Conservation (phyloP, 805 yeast genomes). For the Wickerhamiella qilinensis region DNA sequence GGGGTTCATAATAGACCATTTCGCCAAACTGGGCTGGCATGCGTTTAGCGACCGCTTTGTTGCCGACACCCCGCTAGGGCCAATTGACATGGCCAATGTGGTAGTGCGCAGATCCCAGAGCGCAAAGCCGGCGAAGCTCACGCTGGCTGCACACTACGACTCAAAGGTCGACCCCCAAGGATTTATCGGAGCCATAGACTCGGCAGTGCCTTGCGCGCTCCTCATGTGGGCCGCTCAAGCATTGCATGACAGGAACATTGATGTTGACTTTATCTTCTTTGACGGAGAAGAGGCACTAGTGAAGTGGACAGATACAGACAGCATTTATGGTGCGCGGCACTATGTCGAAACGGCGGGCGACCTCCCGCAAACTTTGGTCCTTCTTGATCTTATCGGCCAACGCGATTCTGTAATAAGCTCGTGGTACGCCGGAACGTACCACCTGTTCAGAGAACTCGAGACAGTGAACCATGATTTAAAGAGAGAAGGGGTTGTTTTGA, state of each 20-base stretch:
- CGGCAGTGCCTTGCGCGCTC: conserved; percentile 42
- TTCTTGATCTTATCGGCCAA: conserved; percentile 37
- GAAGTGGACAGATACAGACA: conserved; percentile 35
- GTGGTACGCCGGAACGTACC: conserved; percentile 28
- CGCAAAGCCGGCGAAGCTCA: not conserved
- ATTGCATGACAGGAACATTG: conserved; percentile 11
- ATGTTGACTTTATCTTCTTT: conserved; percentile 33
- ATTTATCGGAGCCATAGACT: conserved; percentile 43
- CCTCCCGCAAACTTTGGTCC: conserved; percentile 30
- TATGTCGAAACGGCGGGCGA: conserved; percentile 20
- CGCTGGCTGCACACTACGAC: conserved; percentile 40
- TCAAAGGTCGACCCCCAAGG: conserved; percentile 34
- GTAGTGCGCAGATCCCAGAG: conserved; percentile 15
- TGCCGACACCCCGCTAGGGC: conserved; percentile 25
- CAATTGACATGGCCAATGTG: conserved; percentile 21
- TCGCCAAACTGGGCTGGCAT: conserved; percentile 19
- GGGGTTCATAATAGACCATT: conserved; percentile 16
- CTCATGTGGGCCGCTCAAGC: conserved; percentile 29
- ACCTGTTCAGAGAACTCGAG: conserved; percentile 24
- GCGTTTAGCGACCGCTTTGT: conserved; percentile 18
- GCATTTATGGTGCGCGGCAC: conserved; percentile 39
- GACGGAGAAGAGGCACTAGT: conserved; percentile 50
- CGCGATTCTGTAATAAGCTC: conserved; percentile 26
- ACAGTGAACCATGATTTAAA: conserved; percentile 21
- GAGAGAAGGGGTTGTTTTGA: conserved; percentile 5